A percentile compares a stretch with the other conserved stretches of the same genome.
These are phyloP conservation scores for Dictyostelium purpureum DNA, from an alignment of 78 protist species.

Conservation along the genomic window DNA sequence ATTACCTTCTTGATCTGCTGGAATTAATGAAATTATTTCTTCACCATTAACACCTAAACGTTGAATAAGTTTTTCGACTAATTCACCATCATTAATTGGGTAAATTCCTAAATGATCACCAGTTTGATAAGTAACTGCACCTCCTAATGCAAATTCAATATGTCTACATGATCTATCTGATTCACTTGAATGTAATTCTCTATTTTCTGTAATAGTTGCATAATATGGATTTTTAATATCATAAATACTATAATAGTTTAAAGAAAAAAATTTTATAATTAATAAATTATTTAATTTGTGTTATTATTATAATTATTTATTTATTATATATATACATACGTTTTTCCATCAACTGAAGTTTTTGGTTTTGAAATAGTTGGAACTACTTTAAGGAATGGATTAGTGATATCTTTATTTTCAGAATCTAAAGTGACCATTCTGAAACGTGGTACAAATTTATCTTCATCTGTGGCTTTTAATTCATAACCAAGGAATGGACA, in stretches of 20 bases:
- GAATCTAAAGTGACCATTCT: constrained; percentile 36
- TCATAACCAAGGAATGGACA: constrained; percentile 58
- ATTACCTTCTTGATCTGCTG: constrained; percentile 59
- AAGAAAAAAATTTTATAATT: not conserved
- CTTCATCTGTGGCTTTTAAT: constrained; percentile 33
- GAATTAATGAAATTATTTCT: constrained; percentile 24
- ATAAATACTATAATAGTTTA: not conserved
- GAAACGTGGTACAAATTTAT: constrained; percentile 57
- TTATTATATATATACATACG: constrained; percentile 8
- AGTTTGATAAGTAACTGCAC: constrained; percentile 50
- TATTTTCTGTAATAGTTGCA: constrained; percentile 74
- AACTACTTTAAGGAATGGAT: constrained; percentile 7
- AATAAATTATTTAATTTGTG: not conserved
- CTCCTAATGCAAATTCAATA: constrained; percentile 58
- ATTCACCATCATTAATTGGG: constrained; percentile 75
- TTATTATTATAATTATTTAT: not conserved
- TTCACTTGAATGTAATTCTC: constrained; percentile 77
- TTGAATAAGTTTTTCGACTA: constrained; percentile 61
- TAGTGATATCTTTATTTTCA: constrained; percentile 15
- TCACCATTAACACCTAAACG: constrained; percentile 53
- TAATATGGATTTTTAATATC: constrained; percentile 86
- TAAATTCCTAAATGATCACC: constrained; percentile 93
- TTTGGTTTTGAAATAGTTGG: constrained; percentile 36
- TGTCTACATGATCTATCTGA: constrained; percentile 78
- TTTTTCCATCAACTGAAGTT: constrained; percentile 15